A percentile compares a stretch with the other conserved stretches of the same genome.
Conservation (phyloP, 345 rosid species). For the Sonneratia alba region DNA sequence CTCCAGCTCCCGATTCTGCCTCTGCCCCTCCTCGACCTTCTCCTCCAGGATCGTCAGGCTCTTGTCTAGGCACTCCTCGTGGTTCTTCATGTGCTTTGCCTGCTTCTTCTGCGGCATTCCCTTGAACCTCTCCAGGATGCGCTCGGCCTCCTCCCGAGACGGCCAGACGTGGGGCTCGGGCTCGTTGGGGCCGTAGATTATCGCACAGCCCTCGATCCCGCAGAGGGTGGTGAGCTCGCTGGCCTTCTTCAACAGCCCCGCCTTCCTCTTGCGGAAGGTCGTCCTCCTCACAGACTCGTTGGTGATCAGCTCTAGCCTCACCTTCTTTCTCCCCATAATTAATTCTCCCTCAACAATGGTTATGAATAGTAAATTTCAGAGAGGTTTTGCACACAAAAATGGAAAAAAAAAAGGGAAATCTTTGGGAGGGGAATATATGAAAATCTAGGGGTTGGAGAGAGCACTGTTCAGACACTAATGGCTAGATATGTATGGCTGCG, state of each 20-base stretch:
- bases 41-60: constrained; percentile 11
- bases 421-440: neutral
- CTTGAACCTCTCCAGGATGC: constrained; percentile 15
- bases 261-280: constrained; percentile 31
- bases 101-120: constrained; percentile 18
- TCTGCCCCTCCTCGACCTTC: constrained; percentile 11
- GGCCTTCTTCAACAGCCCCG: constrained; percentile 36
- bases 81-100: constrained; percentile 31
- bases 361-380: neutral
- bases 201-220: constrained; percentile 31
- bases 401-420: neutral
- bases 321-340: constrained; percentile 28
- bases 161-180: constrained; percentile 34
- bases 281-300: constrained; percentile 24
- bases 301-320: constrained; percentile 26
- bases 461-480: neutral
- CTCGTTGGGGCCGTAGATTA: constrained; percentile 20
- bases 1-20: constrained; percentile 22
- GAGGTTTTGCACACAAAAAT: neutral
- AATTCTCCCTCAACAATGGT: neutral
- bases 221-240: constrained; percentile 34
- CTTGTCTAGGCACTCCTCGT: constrained; percentile 14
- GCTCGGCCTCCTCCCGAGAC: constrained; percentile 12
- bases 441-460: neutral
- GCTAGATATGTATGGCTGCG: neutral